These are phyloP conservation scores for Cercospora sesami DNA, from an alignment of 2,329 filamentous ascomycete species.

Conservation along the genomic window DNA sequence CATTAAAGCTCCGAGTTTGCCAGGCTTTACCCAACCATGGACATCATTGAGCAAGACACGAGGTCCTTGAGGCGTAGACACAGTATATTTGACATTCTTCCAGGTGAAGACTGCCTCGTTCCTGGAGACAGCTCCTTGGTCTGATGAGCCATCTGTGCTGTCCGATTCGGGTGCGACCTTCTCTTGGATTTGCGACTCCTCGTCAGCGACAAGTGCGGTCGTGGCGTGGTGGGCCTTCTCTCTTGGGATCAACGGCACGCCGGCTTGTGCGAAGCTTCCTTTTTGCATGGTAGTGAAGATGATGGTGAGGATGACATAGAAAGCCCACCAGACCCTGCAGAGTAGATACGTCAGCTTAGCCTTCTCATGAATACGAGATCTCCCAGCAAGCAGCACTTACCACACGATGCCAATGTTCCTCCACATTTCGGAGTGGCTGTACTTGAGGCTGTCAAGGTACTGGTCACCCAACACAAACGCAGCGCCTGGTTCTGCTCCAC, in stretches of 20 bases:
- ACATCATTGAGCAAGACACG: constrained; percentile 59
- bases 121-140: constrained; percentile 47
- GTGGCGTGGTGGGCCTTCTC: constrained; percentile 51
- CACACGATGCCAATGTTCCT: constrained; percentile 67
- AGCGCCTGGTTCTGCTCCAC: constrained; percentile 58
- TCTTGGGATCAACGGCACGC: constrained; percentile 59
- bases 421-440: constrained; percentile 41
- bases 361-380: no score
- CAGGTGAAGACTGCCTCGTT: constrained; percentile 73
- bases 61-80: constrained; percentile 50
- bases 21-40: constrained; percentile 72
- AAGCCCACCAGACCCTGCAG: constrained; percentile 56
- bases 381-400: constrained; percentile 21
- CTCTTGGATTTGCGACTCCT: constrained; percentile 19
- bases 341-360: neutral
- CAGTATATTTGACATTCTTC: constrained; percentile 78
- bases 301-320: constrained; percentile 61
- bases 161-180: constrained; percentile 8
- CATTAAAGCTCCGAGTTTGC: constrained; percentile 76
- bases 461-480: constrained; percentile 59
- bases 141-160: constrained; percentile 32
- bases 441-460: constrained; percentile 57
- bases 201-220: constrained; percentile 9
- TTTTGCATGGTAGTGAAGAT: constrained; percentile 59
- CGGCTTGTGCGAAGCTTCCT: constrained; percentile 27